phyloP scores from a whole-genome alignment of 176 grass and related monocot species.

The Oryza longistaminata region DNA sequence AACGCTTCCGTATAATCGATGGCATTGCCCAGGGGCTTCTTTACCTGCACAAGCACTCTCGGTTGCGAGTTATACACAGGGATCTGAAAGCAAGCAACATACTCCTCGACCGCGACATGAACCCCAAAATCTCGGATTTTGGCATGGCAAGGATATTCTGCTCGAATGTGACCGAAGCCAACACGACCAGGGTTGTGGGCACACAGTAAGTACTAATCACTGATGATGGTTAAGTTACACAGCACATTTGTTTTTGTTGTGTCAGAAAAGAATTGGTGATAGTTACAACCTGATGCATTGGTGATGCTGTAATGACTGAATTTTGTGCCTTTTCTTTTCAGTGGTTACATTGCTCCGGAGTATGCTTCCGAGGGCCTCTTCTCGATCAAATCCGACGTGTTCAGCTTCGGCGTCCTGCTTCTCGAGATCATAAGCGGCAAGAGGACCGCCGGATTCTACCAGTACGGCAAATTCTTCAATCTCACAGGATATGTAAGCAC shows the following conservation, averaged over 20 bases:
- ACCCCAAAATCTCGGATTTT: conserved; percentile 61
- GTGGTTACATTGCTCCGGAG: conserved; percentile 65
- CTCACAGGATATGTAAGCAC: conserved; percentile 58
- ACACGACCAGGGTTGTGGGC: conserved; percentile 51
- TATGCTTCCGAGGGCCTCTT: conserved; percentile 65
- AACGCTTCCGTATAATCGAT: conserved; percentile 49
- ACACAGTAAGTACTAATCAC: conserved; percentile 43
- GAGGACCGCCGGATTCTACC: conserved; percentile 54
- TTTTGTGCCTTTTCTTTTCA: conserved; percentile 4
- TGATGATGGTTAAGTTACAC: background rate
- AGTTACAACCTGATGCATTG: too few relatives aligned
- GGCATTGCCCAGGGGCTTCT: conserved; percentile 57
- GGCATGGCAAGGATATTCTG: conserved; percentile 51
- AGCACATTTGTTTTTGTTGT: background rate
- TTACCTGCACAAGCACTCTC: conserved; percentile 63
- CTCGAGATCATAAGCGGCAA: conserved; percentile 64
- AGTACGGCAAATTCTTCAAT: conserved; percentile 48
- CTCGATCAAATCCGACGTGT: conserved; percentile 58
- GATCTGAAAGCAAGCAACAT: conserved; percentile 58
- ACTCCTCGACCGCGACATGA: conserved; percentile 45
- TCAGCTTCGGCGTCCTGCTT: conserved; percentile 56
- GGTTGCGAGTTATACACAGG: conserved; percentile 44
- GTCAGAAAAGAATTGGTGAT: background rate
- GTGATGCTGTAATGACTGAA: background rate
- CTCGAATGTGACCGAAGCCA: conserved; percentile 40